These are phyloP conservation scores for Eimeria tenella DNA, from an alignment of 169 alveolate genomes.

Conservation along the genomic window DNA sequence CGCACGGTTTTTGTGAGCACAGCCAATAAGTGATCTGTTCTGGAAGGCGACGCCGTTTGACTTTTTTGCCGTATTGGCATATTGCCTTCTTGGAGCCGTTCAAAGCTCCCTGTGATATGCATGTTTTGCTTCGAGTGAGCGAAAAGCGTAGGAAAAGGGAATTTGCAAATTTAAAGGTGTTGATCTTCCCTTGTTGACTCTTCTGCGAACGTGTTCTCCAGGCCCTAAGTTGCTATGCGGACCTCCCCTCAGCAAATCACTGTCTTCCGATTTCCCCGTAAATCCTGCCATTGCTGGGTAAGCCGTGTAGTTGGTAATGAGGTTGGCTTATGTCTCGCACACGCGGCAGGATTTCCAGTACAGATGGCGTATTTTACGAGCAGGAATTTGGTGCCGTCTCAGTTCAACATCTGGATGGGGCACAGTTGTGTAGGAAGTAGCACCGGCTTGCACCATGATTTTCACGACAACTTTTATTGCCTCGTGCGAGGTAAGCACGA, in stretches of 20 bases:
- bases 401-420: conserved; percentile 80
- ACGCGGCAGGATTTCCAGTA: too few species aligned
- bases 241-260: conserved; percentile 14
- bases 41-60: too few species aligned
- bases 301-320: not conserved
- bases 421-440: conserved; percentile 65
- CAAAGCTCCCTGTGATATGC: too few species aligned
- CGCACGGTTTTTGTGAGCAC: too few species aligned
- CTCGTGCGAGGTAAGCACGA: conserved; percentile 41
- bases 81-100: too few species aligned
- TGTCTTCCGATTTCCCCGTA: conserved; percentile 28
- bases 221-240: conserved; percentile 55
- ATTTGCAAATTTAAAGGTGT: too few species aligned
- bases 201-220: not conserved
- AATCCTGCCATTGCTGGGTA: conserved; percentile 10
- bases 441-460: conserved; percentile 81
- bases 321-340: too few species aligned
- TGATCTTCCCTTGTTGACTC: too few species aligned
- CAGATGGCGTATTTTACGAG: not conserved
- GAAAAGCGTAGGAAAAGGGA: too few species aligned
- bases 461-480: conserved; percentile 79
- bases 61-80: too few species aligned
- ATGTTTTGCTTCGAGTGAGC: too few species aligned
- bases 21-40: too few species aligned
- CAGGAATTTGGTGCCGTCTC: conserved; percentile 76